Evolutionary conservation across 2,329 filamentous ascomycete genomes (phyloP).

Genomic region (Colletotrichum melonis): DNA sequence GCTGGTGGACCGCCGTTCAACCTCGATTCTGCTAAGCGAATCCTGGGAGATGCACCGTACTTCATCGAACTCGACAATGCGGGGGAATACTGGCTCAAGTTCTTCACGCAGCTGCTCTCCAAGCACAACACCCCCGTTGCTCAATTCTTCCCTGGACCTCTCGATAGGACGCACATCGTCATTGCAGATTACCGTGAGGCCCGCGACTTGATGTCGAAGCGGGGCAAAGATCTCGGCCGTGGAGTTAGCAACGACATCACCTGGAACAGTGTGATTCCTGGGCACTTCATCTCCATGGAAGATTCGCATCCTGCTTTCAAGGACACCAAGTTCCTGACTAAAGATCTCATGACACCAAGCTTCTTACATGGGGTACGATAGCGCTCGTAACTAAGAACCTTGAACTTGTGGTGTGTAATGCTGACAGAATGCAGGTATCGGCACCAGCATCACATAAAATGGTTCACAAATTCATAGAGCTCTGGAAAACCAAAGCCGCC

Average conservation of each 20-base stretch:
- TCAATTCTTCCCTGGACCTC: not conserved
- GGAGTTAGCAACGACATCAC: not conserved
- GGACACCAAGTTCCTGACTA: conserved; percentile 5
- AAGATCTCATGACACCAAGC: conserved; percentile 13
- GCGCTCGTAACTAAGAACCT: too few relatives aligned
- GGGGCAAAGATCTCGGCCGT: not conserved
- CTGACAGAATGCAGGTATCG: not conserved
- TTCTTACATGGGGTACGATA: not conserved
- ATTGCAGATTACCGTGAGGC: conserved; percentile 9
- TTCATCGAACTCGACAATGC: not conserved
- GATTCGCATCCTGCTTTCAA: conserved; percentile 13
- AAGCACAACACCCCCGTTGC: conserved; percentile 1
- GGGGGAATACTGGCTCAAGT: not conserved
- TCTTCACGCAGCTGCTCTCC: conserved; percentile 7
- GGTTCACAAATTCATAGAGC: not conserved
- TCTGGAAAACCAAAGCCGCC: not conserved
- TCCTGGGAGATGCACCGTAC: not conserved
- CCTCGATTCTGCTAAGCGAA: not conserved
- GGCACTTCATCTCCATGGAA: conserved; percentile 10
- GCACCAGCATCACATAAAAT: not conserved
- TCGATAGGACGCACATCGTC: not conserved
- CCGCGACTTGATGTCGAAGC: conserved; percentile 11
- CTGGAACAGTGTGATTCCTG: not conserved
- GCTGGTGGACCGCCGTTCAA: not conserved
- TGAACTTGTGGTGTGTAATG: too few relatives aligned